A percentile compares a stretch with the other conserved stretches of the same genome.
These are phyloP conservation scores for Didymella keratinophila DNA, from an alignment of 2,329 filamentous ascomycete genomes.

Conservation along the genomic window DNA sequence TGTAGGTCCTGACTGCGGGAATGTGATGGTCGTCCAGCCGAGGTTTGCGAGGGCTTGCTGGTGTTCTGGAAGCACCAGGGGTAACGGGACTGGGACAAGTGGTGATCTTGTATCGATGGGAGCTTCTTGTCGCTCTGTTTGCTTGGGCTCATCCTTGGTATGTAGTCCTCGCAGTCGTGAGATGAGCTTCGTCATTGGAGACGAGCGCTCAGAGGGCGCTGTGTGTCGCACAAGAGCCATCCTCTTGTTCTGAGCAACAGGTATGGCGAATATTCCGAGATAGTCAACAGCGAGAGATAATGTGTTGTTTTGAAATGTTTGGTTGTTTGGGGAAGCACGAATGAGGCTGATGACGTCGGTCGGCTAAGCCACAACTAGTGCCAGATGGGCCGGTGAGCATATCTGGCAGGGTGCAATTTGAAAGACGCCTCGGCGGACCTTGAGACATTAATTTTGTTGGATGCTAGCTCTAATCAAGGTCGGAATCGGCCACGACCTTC, in stretches of 20 bases:
- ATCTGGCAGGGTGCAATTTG: not conserved
- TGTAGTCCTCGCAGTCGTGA: constrained; percentile 31
- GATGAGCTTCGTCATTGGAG: constrained; percentile 43
- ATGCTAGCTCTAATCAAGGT: too few relatives aligned
- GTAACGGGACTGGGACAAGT: constrained; percentile 35
- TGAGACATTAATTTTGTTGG: not conserved
- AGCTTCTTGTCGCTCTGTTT: not conserved
- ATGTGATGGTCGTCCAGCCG: constrained; percentile 50
- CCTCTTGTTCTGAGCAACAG: not conserved
- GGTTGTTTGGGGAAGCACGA: not conserved
- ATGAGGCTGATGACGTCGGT: constrained; percentile 15
- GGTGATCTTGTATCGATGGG: constrained; percentile 29
- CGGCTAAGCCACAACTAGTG: constrained; percentile 14
- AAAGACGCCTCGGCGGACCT: not conserved
- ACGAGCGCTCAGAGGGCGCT: constrained; percentile 25
- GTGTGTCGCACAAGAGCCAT: constrained; percentile 1
- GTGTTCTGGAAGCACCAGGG: constrained; percentile 45
- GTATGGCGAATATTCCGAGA: not conserved
- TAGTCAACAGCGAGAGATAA: not conserved
- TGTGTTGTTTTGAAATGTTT: not conserved
- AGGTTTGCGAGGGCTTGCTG: constrained; percentile 40
- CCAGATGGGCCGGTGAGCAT: constrained; percentile 3
- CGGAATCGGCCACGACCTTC: constrained; percentile 7
- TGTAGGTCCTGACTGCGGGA: constrained; percentile 26
- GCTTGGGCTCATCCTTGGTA: not conserved